These are phyloP conservation scores for Axilococcus clingmanii DNA, from an alignment of 139 green algal species.

Conservation along the genomic window DNA sequence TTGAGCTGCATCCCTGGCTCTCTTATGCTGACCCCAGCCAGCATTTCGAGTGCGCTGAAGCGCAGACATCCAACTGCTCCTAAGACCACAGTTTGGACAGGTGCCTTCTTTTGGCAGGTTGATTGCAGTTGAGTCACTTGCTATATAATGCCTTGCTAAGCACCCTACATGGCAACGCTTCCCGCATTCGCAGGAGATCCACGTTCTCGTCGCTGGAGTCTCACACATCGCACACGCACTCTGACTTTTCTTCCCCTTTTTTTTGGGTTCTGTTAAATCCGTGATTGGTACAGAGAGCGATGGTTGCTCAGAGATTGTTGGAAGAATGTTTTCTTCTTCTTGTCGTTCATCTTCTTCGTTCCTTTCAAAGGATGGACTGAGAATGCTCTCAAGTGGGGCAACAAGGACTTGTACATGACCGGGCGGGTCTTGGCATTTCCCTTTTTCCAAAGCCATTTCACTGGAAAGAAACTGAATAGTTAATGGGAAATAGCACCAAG, in stretches of 20 bases:
- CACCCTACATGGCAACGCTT: conserved; percentile 36
- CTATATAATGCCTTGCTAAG: conserved; percentile 35
- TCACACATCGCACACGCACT: conserved; percentile 27
- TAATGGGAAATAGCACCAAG: conserved; percentile 74
- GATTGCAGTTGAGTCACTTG: neutral
- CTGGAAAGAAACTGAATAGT: conserved; percentile 61
- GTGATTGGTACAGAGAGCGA: neutral
- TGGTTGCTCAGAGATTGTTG: neutral
- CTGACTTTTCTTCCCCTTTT: neutral
- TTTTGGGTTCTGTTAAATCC: neutral
- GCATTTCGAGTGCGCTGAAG: conserved; percentile 22
- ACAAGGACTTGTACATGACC: conserved; percentile 35
- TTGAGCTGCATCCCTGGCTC: no score
- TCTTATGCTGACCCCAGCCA: conserved; percentile 19
- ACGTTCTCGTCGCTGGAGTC: conserved; percentile 20
- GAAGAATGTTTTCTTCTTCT: conserved; percentile 1
- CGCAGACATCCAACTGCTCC: conserved; percentile 22
- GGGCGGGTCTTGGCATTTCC: conserved; percentile 20
- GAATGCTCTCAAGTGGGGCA: conserved; percentile 36
- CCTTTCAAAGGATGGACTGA: neutral
- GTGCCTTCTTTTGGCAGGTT: conserved; percentile 12
- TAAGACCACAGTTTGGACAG: conserved; percentile 24
- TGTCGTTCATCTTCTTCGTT: neutral
- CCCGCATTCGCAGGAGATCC: conserved; percentile 30
- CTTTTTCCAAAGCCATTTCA: conserved; percentile 16